Conservation (phyloP, 352 stramenopile species). For the Phytophthora palmivora region DNA sequence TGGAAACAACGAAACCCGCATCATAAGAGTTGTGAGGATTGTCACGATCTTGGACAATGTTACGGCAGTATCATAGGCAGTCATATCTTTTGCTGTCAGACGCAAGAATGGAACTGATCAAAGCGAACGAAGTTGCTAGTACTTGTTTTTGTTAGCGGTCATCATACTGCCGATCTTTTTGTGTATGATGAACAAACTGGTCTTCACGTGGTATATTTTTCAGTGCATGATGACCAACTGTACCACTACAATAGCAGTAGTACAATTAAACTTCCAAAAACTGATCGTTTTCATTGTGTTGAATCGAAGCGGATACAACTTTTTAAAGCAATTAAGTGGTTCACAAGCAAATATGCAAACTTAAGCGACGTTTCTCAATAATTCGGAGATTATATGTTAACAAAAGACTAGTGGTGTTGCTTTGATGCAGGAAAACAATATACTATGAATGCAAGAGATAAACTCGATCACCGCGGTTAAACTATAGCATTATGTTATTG, state of each 20-base stretch:
- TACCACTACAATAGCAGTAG: constrained; percentile 16
- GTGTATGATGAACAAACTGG: constrained; percentile 8
- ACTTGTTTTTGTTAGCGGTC: constrained; percentile 16
- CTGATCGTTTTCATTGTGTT: no score
- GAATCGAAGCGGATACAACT: no score
- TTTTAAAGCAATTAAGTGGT: no score
- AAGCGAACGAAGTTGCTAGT: not conserved
- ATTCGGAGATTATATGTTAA: no score
- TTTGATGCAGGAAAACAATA: no score
- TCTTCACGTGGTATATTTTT: constrained; percentile 12
- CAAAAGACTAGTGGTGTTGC: no score
- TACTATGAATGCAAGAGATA: no score
- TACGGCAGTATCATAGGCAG: constrained; percentile 3
- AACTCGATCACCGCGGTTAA: no score
- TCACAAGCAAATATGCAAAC: no score
- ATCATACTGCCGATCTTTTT: constrained; percentile 1
- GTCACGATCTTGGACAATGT: constrained; percentile 33
- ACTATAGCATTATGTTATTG: not conserved
- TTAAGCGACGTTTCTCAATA: no score
- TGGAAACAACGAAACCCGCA: constrained; percentile 41
- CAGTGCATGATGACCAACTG: constrained; percentile 8
- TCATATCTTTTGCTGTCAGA: constrained; percentile 3
- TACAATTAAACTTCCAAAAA: no score
- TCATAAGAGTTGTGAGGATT: constrained; percentile 39
- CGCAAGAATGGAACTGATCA: constrained; percentile 18